phyloP scores from a whole-genome alignment of 768 basidiomycete species.

The Calocybe cyanea region DNA sequence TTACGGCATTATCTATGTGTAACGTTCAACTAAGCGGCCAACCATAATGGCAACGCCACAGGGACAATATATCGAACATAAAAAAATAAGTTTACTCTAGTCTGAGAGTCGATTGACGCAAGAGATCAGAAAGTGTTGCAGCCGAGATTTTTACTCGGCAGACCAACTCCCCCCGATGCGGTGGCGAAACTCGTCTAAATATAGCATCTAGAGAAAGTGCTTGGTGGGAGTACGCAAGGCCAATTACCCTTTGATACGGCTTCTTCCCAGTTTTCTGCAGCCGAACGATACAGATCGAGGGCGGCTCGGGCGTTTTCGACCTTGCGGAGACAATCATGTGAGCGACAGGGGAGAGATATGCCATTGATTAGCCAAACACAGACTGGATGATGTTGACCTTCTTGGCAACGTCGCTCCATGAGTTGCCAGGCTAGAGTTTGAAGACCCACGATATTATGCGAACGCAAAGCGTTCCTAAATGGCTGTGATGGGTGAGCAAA shows the following conservation, averaged over 20 bases:
- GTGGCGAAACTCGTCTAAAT: constrained; percentile 28
- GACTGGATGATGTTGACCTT: constrained; percentile 70
- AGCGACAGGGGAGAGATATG: constrained; percentile 11
- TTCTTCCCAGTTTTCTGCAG: constrained; percentile 62
- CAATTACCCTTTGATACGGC: constrained; percentile 59
- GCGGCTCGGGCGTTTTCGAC: constrained; percentile 71
- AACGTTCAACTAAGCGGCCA: too few relatives aligned
- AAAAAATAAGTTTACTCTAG: too few relatives aligned
- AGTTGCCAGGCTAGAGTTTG: constrained; percentile 81
- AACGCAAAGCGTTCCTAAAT: constrained; percentile 67
- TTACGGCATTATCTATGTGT: too few relatives aligned
- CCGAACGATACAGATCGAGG: constrained; percentile 53
- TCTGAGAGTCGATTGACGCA: neutral
- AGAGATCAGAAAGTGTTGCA: constrained; percentile 6
- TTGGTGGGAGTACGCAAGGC: constrained; percentile 75
- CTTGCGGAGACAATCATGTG: constrained; percentile 33
- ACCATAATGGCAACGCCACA: too few relatives aligned
- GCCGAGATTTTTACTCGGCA: too few relatives aligned
- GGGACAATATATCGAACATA: too few relatives aligned
- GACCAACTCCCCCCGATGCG: too few relatives aligned
- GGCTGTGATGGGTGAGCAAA: constrained; percentile 37
- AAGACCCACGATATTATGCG: constrained; percentile 64
- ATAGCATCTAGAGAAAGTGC: constrained; percentile 79
- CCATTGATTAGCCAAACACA: constrained; percentile 25
- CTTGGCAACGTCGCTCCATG: constrained; percentile 75